Evolutionary conservation across 2,329 filamentous ascomycete genomes (phyloP), one percentile per base, ranked within the genome.

Genomic region (Lecanicillium sp.): DNA sequence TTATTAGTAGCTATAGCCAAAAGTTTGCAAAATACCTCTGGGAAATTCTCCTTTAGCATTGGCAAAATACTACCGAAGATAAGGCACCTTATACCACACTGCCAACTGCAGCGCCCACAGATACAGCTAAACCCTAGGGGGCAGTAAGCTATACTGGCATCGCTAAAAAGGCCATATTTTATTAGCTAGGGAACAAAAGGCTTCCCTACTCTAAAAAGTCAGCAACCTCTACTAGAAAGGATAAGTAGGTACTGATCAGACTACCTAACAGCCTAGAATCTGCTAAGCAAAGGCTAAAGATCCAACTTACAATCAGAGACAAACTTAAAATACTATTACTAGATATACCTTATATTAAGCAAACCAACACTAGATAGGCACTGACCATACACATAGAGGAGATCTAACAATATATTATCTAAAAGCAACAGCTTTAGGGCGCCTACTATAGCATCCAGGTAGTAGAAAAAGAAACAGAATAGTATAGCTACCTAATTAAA

Each of bases 381-480:
- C 7, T 39, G 11, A 20, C 32, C 4, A 17, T 31, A 8, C 15
- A 17, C n/a, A 39, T 31, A 7, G 3, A 19, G 9, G 22, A 28
- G 17, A 34, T 34, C 31, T 25, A 34, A n/a, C 22, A 34, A 14
- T 18, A 33, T 7, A 34, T 39, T 10, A 10, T 39, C 4, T 17
- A 33, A 15, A 13, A 39, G 10, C 37, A 40, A 22, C 38, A 34
- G 14, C 17, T 15, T 4, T 40, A 19, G 32, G 25, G 38, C 4
- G 27, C 38, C 17, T 4, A 22, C 4, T 12, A 30, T n/a, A 19
- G 27, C 15, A 32, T 28, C 2, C 10, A 27, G 22, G 17, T 35
- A 17, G 32, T 28, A 5, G 38, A 40, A 18, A 35, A 28, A 9
- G 32, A 40, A 12, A 40, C 32, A 11, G 14, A 40, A 35, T 40